A percentile compares a stretch with the other conserved stretches of the same genome.
Evolutionary conservation across 306 rosid genomes (phyloP).

Genomic region (Alnus glutinosa): DNA sequence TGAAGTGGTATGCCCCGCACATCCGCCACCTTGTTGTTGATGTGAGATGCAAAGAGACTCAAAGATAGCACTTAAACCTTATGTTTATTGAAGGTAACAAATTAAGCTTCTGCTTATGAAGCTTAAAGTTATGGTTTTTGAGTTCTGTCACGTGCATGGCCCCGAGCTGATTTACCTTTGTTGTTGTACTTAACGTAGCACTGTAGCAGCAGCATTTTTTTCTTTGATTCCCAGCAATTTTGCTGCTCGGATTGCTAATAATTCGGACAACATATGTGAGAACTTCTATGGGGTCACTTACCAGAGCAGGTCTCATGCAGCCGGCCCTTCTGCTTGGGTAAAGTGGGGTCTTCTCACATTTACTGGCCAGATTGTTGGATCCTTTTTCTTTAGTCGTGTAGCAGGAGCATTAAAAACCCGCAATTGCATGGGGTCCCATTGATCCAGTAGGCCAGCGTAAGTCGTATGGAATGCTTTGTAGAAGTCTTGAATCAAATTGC

Average conservation of each 20-base stretch:
- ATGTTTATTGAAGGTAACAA: conserved; percentile 9
- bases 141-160: conserved; percentile 7
- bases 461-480: not conserved
- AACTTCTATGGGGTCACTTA: no score
- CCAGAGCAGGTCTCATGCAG: no score
- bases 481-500: not conserved
- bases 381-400: not conserved
- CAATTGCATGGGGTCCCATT: not conserved
- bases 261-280: no score
- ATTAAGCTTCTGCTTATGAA: conserved; percentile 11
- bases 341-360: no score
- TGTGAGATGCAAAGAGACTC: conserved; percentile 61
- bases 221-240: no score
- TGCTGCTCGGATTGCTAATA: no score
- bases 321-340: no score
- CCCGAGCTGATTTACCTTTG: conserved; percentile 11
- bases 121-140: not conserved
- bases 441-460: conserved; percentile 1
- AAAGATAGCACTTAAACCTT: conserved; percentile 23
- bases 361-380: no score
- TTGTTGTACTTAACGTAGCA: not conserved
- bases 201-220: not conserved
- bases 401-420: not conserved
- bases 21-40: conserved; percentile 87
- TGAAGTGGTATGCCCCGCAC: conserved; percentile 95